Evolutionary conservation across 768 basidiomycete genomes (phyloP), one percentile per base, ranked within the genome.

Genomic region (Boletus patriciae): DNA sequence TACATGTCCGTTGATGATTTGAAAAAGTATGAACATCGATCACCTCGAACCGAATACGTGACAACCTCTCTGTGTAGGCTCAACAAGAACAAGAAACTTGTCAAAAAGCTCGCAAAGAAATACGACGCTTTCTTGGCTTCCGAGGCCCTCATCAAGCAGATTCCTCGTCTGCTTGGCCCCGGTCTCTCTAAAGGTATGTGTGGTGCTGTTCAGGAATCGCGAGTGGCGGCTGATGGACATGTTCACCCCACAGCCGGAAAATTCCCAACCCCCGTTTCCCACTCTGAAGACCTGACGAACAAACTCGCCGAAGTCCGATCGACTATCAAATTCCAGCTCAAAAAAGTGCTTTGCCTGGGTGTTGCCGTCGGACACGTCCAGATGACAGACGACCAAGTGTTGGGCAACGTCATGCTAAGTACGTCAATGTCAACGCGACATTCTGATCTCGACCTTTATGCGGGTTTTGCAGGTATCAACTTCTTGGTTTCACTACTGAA

Each of bases 51-150:
- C 12, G 15, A 31, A 50, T 16, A 21, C 31, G 10, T 54, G 40
- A 41, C 62, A 9, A 57, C 54, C 46, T 19, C 13, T 45, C 18
- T n/a, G n/a, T 23, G 18, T 46, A 93, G 91, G 78, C 84, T 98
- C 63, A 97, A 96, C 88, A 96, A 97, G 82, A 99, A 98, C 86
- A 98, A 99, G 84, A 99, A 99, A 80, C 92, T 99, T 60, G 97
- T 98, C 72, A 99, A 98, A 84, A 97, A 97, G 81, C 91, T 98
- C 66, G 96, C 96, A 64, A 98, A 98, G 83, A 98, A 98, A 76
- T 95, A 98, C 80, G 95, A 99, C 68, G 94, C 96, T 57, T 99
- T 99, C 88, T 80, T 99, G 64, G 85, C 96, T 36, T 98, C 97
- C 56, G 97, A 99, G 76, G 79, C 92, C 59, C 83, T 99, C 65